These are phyloP conservation scores for Emergomyces pasteurianus DNA, from an alignment of 2,329 filamentous ascomycete species.

Conservation along the genomic window DNA sequence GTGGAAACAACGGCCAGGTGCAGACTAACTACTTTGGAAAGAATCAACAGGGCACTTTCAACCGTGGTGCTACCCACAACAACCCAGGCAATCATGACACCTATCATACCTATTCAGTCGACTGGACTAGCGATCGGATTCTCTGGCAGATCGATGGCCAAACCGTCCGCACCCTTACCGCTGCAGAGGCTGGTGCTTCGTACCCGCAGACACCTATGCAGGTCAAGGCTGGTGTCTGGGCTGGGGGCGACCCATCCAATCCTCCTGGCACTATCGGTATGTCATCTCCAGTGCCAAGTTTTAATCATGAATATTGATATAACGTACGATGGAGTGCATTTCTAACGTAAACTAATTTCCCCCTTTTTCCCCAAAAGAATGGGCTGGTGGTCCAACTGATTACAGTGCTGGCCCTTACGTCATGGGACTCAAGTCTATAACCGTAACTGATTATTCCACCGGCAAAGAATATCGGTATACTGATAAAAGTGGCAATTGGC, in stretches of 20 bases:
- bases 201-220: slow-evolving; percentile 96
- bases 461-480: slow-evolving; percentile 74
- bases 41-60: slow-evolving; percentile 71
- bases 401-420: slow-evolving; percentile 72
- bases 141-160: slow-evolving; percentile 75
- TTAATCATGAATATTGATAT: background rate
- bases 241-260: slow-evolving; percentile 76
- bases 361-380: slow-evolving; percentile 36
- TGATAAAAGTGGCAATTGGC: slow-evolving; percentile 65
- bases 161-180: slow-evolving; percentile 63
- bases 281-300: slow-evolving; percentile 11
- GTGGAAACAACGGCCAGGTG: slow-evolving; percentile 61
- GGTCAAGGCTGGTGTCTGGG: slow-evolving; percentile 84
- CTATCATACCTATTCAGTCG: slow-evolving; percentile 79
- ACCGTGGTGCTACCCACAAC: slow-evolving; percentile 71
- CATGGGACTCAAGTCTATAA: slow-evolving; percentile 69
- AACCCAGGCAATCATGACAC: slow-evolving; percentile 55
- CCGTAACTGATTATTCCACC: slow-evolving; percentile 84
- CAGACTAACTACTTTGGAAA: slow-evolving; percentile 98
- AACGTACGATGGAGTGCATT: background rate
- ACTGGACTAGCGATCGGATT: slow-evolving; percentile 80
- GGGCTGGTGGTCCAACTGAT: slow-evolving; percentile 78
- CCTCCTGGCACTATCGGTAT: slow-evolving; percentile 60
- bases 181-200: slow-evolving; percentile 57
- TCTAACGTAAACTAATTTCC: background rate